Base-by-base conservation (phyloP, 805 yeast genomes). In the Starmerella apicola region DNA sequence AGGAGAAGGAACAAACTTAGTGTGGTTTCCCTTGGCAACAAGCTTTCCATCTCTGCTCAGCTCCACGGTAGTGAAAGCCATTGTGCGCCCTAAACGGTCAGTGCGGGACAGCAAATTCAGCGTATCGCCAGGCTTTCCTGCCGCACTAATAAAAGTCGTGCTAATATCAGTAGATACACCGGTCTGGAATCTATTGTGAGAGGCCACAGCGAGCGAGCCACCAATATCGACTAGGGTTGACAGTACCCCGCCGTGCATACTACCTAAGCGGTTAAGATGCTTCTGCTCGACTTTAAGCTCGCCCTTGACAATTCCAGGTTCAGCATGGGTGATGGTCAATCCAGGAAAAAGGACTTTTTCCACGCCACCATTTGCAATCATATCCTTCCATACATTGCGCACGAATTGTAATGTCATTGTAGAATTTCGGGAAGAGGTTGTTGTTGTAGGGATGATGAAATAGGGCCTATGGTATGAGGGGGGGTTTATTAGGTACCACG, bases 151-250 rank as follows among this genome's bases (percentile, higher is more conserved):
- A 41, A 57, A 65, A 4, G 68, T 61, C 12, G 62, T 59, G 29
- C 59, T 55, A 37, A 65, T 45, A 39, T 65, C 70, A 1, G 66
- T 66, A 16, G 66, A 54, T 24, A 65, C 70, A 5, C 70, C 70
- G 1, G 70, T 66, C 44, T 56, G 44, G 38, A 53, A 65, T 51
- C 63, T 37, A 7, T 70, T 70, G 15, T 58, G 49, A 17, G 66
- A 57, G 2, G 68, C 58, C 7, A 64, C 49, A 2, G 70, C 69
- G 39, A 65, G 49, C 9, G 70, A 65, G 12, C 70, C 70, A 6
- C 67, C 70, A 4, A 65, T 53, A 39, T 65, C 70, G 4, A 64
- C 67, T 18, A 52, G 52, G 4, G 63, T 52, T 13, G 68, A 63
- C 21, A 65, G 48, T 4, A 64, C 58, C 1, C 68, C 69, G 16